Evolutionary conservation across 352 stramenopile genomes (phyloP), one percentile per base, ranked within the genome.

Genomic region (Phytophthora lateralis): DNA sequence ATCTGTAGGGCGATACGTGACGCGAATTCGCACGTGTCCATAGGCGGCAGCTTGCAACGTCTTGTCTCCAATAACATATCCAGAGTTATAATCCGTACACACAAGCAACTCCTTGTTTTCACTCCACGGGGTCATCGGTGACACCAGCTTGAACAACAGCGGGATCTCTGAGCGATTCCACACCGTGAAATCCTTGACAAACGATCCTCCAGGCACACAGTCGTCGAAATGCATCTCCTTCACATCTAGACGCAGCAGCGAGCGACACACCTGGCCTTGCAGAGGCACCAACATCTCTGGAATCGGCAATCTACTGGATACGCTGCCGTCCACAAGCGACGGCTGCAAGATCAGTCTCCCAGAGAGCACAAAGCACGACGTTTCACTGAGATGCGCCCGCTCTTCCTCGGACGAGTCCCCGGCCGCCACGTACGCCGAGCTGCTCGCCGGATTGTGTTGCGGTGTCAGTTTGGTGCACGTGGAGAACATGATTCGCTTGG

Each of bases 161-260:
- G 86, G 88, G 45, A 95, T 96, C 64, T 96, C 88, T 0, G 88
- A 95, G 4, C 88, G 85, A 27, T 96, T 96, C 88, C 88, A 96
- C 14, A 96, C 84, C 2, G 88, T 95, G 21, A 96, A 95, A 57
- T 96, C 88, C 53, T 96, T 96, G 6, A 95, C 88, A 39, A 95
- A 96, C 17, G 88, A 93, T 0, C 87, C 87, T 12, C 82, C 83
- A 3, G 88, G 88, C 3, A 96, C 83, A 21, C 88, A 96, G 61
- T 95, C 88, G 30, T 96, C 88, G 49, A 96, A 96, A 63, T 95
- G 88, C 10, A 96, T 69, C 50, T 96, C 88, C 59, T 95, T 93
- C 24, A 95, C 80, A 60, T 96, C 88, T 26, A 96, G 59, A 9
- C 88, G 75, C 60, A 96, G 63, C 27, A 96, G 39, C 10, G 88